Evolutionary conservation across 2,329 filamentous ascomycete species (phyloP).

Genomic region (Parastagonospora avenae): DNA sequence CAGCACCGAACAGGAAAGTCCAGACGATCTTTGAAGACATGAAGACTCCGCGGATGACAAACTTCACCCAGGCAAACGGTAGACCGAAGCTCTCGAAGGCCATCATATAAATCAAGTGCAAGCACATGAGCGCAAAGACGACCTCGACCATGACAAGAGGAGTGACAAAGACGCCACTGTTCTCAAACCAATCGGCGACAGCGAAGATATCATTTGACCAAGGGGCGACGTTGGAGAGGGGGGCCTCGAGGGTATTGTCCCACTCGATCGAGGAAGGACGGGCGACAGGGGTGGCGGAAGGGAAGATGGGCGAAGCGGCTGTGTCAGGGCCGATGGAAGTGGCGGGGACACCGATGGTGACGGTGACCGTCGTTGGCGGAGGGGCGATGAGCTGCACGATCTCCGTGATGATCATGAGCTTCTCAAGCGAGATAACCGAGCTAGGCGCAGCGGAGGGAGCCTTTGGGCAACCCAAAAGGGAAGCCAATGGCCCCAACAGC

Average conservation of each 20-base stretch:
- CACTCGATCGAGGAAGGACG: not conserved
- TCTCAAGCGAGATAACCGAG: not conserved
- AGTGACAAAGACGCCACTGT: not conserved
- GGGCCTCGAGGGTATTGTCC: not conserved
- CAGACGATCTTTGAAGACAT: not conserved
- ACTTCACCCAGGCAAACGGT: no score
- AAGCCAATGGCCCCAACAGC: not conserved
- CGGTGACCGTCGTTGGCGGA: not conserved
- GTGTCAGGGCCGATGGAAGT: not conserved
- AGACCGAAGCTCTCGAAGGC: not conserved
- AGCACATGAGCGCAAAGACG: not conserved
- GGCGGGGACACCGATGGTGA: constrained; percentile 1
- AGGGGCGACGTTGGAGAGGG: not conserved
- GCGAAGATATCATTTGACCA: not conserved
- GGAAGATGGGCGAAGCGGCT: not conserved
- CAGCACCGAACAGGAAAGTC: not conserved
- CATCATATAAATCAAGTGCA: not conserved
- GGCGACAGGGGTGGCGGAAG: not conserved
- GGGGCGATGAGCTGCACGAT: not conserved
- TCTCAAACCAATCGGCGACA: not conserved
- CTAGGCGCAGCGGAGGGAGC: not conserved
- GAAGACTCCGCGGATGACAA: no score
- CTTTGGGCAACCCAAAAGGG: not conserved
- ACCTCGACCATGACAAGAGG: not conserved
- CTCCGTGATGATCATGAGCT: not conserved